phyloP scores from a whole-genome alignment of 257 asterid genomes.

The Eucommia ulmoides region DNA sequence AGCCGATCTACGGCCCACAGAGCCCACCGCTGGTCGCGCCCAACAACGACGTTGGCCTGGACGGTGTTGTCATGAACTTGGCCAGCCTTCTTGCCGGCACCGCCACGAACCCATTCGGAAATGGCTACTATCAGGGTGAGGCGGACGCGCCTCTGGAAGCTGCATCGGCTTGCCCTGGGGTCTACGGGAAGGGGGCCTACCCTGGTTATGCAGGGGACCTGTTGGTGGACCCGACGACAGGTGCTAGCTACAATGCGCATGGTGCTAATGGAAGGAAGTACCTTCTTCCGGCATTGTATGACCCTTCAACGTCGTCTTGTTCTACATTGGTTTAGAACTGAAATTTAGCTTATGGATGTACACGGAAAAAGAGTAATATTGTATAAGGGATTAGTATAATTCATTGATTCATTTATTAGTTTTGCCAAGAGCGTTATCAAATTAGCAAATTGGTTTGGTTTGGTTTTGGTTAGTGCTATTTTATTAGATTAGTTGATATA shows the following conservation, averaged over 20 bases:
- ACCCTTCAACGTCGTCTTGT: conserved; percentile 11
- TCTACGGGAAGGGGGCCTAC: conserved; percentile 26
- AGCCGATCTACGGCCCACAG: conserved; percentile 28
- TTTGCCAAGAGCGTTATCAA: too few species aligned
- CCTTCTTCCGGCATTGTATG: conserved; percentile 26
- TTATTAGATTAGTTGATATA: too few species aligned
- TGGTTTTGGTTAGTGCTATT: too few species aligned
- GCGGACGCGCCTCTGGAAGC: conserved; percentile 25
- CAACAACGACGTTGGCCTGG: conserved; percentile 24
- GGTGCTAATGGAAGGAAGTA: conserved; percentile 23
- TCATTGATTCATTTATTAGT: too few species aligned
- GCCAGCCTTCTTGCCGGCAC: conserved; percentile 23
- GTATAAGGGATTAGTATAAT: too few species aligned
- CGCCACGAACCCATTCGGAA: conserved; percentile 24
- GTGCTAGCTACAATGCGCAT: conserved; percentile 29
- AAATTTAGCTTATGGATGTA: too few species aligned
- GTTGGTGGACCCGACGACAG: conserved; percentile 13
- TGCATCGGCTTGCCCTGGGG: conserved; percentile 24
- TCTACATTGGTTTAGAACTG: conserved; percentile 8
- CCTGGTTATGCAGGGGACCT: conserved; percentile 30
- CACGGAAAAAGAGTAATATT: too few species aligned
- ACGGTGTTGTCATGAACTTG: conserved; percentile 27
- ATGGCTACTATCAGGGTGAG: conserved; percentile 27
- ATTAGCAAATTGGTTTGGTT: too few species aligned
- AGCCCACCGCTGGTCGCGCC: conserved; percentile 24